phyloP scores from a whole-genome alignment of 2,329 filamentous ascomycete genomes.

The Aspergillus cejpii region DNA sequence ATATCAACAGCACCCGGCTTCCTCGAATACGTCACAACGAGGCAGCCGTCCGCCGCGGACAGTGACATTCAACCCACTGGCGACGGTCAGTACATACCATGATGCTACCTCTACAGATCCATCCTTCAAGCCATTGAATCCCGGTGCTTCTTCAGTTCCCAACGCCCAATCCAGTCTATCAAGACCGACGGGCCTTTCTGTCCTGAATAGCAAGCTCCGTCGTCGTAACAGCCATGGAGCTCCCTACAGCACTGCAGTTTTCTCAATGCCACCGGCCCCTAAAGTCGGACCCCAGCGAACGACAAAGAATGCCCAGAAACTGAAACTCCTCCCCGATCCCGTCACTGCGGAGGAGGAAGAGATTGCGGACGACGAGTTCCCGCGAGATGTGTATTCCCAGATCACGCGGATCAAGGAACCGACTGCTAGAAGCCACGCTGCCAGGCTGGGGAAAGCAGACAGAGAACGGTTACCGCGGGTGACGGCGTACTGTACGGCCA shows the following conservation, averaged over 20 bases:
- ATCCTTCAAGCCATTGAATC: conserved; percentile 38
- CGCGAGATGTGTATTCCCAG: conserved; percentile 92
- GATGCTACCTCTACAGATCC: conserved; percentile 37
- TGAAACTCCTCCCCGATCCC: conserved; percentile 92
- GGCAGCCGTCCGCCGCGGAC: conserved; percentile 36
- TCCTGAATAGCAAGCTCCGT: conserved; percentile 79
- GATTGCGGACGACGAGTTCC: conserved; percentile 76
- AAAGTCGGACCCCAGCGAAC: conserved; percentile 94
- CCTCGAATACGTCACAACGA: conserved; percentile 36
- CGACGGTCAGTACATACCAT: conserved; percentile 41
- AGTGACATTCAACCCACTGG: conserved; percentile 45
- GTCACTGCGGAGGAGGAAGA: conserved; percentile 76
- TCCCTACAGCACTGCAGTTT: conserved; percentile 40
- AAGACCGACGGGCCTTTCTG: conserved; percentile 61
- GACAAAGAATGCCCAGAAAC: conserved; percentile 90
- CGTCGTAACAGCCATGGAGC: conserved; percentile 76
- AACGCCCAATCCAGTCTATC: conserved; percentile 23
- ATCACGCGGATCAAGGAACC: conserved; percentile 97
- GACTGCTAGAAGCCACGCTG: conserved; percentile 83
- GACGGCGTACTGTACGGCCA: conserved; percentile 93
- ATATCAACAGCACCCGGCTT: conserved; percentile 22
- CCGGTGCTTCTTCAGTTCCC: conserved; percentile 34
- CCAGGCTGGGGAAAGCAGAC: conserved; percentile 86
- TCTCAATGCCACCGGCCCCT: conserved; percentile 39
- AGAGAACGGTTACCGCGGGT: conserved; percentile 79